A percentile compares a stretch with the other conserved stretches of the same genome.
These are phyloP conservation scores for Daedaleopsis nitida DNA, from an alignment of 768 basidiomycete species.

Conservation along the genomic window DNA sequence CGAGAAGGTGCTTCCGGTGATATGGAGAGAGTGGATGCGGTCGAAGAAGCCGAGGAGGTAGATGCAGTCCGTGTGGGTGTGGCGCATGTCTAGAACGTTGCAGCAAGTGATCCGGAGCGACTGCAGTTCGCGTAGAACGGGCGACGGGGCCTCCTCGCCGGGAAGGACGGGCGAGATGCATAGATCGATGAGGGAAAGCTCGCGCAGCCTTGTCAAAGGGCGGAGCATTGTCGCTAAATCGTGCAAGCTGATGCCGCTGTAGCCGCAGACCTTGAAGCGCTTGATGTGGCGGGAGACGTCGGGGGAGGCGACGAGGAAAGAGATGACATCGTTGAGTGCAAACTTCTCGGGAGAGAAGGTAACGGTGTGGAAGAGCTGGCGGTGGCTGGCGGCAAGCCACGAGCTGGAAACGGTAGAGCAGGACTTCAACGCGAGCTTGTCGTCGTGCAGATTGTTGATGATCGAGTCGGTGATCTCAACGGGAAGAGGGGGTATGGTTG, in stretches of 20 bases:
- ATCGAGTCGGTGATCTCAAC: conserved; percentile 29
- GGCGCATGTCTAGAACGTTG: too few species aligned
- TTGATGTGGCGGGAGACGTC: neutral
- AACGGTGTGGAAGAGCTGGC: conserved; percentile 22
- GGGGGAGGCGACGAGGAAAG: neutral
- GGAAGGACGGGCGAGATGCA: neutral
- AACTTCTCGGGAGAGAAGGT: neutral
- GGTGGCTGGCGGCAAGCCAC: conserved; percentile 28
- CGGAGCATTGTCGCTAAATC: neutral
- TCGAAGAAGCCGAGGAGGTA: too few species aligned
- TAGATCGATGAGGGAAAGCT: neutral
- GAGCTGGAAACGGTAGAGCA: conserved; percentile 34
- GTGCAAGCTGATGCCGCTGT: neutral
- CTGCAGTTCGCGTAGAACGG: too few species aligned
- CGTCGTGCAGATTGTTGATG: conserved; percentile 33
- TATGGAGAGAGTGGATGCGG: too few species aligned
- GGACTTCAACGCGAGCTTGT: conserved; percentile 29
- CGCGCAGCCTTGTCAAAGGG: neutral
- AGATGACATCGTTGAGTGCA: neutral
- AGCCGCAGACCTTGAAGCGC: neutral
- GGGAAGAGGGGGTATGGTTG: neutral
- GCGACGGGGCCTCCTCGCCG: neutral
- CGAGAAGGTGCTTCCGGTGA: too few species aligned
- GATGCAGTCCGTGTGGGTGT: too few species aligned
- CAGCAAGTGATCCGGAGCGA: too few species aligned